Conservation (phyloP, 169 alveolate genomes). For the Cryptosporidium sp. region DNA sequence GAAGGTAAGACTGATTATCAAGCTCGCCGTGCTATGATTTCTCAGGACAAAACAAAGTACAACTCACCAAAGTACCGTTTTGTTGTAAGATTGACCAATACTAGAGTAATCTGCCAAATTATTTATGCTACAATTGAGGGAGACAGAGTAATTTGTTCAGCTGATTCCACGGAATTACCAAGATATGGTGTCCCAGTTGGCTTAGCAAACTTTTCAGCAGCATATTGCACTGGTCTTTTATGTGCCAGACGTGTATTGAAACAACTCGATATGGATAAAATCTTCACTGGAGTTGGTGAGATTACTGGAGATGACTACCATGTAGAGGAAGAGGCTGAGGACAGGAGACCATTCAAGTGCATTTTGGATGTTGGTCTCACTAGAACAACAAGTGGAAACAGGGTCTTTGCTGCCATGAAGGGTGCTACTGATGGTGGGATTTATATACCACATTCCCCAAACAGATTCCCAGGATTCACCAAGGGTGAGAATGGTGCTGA, state of each 20-base stretch:
- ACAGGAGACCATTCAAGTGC: slow-evolving; percentile 98
- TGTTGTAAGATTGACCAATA: slow-evolving; percentile 97
- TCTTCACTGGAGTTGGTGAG: slow-evolving; percentile 93
- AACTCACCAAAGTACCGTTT: slow-evolving; percentile 99
- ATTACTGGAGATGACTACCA: slow-evolving; percentile 96
- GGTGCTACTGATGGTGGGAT: slow-evolving; percentile 99
- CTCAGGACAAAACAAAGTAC: slow-evolving; percentile 99
- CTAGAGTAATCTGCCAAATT: slow-evolving; percentile 95
- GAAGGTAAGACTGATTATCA: slow-evolving; percentile 99
- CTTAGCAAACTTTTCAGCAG: slow-evolving; percentile 98
- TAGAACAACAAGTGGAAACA: slow-evolving; percentile 99
- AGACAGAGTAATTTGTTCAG: slow-evolving; percentile 95
- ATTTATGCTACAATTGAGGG: slow-evolving; percentile 97
- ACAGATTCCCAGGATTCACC: slow-evolving; percentile 98
- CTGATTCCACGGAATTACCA: slow-evolving; percentile 96
- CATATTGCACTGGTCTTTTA: slow-evolving; percentile 99
- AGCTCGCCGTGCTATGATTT: slow-evolving; percentile 97
- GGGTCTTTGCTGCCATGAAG: slow-evolving; percentile 99
- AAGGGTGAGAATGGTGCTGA: slow-evolving; percentile 89
- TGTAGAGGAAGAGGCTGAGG: slow-evolving; percentile 93
- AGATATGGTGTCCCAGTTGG: slow-evolving; percentile 99
- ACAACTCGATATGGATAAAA: slow-evolving; percentile 91
- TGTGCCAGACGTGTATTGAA: slow-evolving; percentile 97
- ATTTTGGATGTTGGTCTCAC: slow-evolving; percentile 99
- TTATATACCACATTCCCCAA: slow-evolving; percentile 98